Evolutionary conservation across 202 grass and related monocot species (phyloP), one percentile per base, ranked within the genome.

Genomic region (Elaeis oleifera): DNA sequence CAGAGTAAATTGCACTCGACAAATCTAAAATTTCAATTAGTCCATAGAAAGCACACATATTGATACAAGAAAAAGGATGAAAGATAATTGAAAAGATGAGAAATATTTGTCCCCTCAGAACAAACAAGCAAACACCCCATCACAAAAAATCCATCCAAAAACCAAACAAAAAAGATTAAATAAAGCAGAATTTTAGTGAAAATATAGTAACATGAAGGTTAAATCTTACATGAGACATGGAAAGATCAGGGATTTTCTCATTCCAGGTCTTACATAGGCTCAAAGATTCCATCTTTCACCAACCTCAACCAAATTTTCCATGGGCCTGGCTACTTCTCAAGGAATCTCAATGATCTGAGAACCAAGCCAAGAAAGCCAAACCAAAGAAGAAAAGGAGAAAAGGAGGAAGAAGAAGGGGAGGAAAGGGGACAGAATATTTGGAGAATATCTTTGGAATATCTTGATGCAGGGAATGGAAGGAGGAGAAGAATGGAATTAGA

Each of bases 221-320:
- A n/a, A 71, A 53, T 0, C 19, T 16, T 49, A 89, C 55, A 52
- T 64, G 74, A n/a, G 65, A 85, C 70, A 78, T 70, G 18, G 31
- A 16, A 54, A 63, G 67, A 74, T 82, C 79, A 0, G 73, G 72
- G 23, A 57, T 36, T 67, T 56, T 72, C 23, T 95, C 79, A 51
- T 65, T 63, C 63, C 77, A 56, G 44, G 73, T 50, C 52, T 78
- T 75, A 50, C 66, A 65, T 51, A 75, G 72, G 49, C 73, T 75
- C 55, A 79, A 39, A 60, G 51, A 71, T 51, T 79, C 84, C 60
- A 69, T 64, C 56, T 50, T 56, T 69, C 74, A 26, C 56, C 52
- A 16, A 21, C 71, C 50, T 70, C 79, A 23, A 85, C 89, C 60
- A 85, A 63, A 44, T 78, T 85, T 50, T 95, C 89, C 69, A 89